Base-by-base conservation (phyloP, 1,284 basidiomycete species). In the Ganoderma multipileum region DNA sequence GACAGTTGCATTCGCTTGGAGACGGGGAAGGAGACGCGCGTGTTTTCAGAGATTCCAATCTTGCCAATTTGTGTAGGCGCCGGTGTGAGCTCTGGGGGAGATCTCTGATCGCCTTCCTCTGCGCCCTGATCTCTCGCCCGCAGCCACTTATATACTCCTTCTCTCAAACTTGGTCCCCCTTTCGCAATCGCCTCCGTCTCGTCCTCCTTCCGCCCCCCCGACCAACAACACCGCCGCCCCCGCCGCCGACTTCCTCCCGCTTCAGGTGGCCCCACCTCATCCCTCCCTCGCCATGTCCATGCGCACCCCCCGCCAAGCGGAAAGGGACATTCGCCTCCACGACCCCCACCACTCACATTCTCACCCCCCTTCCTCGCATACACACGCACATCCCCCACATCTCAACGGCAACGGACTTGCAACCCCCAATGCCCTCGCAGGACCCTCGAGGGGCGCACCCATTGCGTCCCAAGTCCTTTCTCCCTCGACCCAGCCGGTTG, bases 271-370 rank as follows among this genome's bases (percentile, higher is more conserved):
- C 71, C 71, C 28, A 72, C 26, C 67, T 72, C 77, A 71, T 72
- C 57, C 59, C 33, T 60, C 50, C 68, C 57, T 55, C 68, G 50
- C 79, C 78, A 91, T 91, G 90, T 86, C 90, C 73, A 83, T 85
- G 73, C 82, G 91, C 76, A 79, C 86, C 52, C 84, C 88, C 71
- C 88, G 89, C 75, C 87, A 86, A 73, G 77, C 83, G 36, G 88
- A 90, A 69, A 82, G 88, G 74, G 89, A 91, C 78, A 83, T 87
- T 47, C 86, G 89, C 71, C 86, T 90, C 77, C 90, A 89, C 74
- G 90, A 91, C 59, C 81, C 86, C 33, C 81, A 83, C 72, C 86
- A 85, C 69, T 78, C 83, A 28, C 85, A 83, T 74, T 75, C 76
- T 74, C 81, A 79, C 78, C 80, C 79, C 70, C 81, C 76, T 9